Evolutionary conservation across 331 rosid species (phyloP).

Genomic region (Acacia pycnantha): DNA sequence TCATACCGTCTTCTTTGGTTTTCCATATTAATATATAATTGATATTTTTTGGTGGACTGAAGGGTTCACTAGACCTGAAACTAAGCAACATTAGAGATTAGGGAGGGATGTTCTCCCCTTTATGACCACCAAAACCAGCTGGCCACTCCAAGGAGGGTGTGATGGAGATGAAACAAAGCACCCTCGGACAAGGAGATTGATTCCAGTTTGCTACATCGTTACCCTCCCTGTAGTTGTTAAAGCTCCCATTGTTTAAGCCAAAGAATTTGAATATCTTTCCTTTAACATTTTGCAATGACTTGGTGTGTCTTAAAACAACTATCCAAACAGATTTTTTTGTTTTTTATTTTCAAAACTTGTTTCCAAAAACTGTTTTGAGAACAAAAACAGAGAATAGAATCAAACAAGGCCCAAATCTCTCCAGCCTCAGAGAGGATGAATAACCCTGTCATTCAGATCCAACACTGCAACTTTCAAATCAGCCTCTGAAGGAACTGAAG

Average conservation of each 20-base stretch:
- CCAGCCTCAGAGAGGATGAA: neutral
- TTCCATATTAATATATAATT: too few species aligned
- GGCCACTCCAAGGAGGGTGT: neutral
- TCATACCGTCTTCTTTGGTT: too few species aligned
- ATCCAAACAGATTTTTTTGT: too few species aligned
- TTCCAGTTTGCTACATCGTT: neutral
- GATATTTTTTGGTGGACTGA: too few species aligned
- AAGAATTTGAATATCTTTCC: neutral
- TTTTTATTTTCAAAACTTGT: too few species aligned
- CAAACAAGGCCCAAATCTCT: neutral
- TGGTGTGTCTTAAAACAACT: neutral
- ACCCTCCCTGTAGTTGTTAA: neutral
- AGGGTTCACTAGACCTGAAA: too few species aligned
- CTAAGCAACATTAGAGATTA: neutral
- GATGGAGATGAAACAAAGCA: neutral
- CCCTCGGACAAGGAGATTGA: neutral
- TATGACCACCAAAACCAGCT: neutral
- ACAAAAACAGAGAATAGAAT: too few species aligned
- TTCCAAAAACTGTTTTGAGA: too few species aligned
- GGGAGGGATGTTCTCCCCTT: neutral
- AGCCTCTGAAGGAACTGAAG: neutral
- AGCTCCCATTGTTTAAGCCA: neutral
- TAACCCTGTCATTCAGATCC: neutral
- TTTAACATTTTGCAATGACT: neutral
- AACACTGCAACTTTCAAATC: neutral